These are phyloP conservation scores for Populus davidiana DNA, from an alignment of 345 rosid species.

Conservation along the genomic window DNA sequence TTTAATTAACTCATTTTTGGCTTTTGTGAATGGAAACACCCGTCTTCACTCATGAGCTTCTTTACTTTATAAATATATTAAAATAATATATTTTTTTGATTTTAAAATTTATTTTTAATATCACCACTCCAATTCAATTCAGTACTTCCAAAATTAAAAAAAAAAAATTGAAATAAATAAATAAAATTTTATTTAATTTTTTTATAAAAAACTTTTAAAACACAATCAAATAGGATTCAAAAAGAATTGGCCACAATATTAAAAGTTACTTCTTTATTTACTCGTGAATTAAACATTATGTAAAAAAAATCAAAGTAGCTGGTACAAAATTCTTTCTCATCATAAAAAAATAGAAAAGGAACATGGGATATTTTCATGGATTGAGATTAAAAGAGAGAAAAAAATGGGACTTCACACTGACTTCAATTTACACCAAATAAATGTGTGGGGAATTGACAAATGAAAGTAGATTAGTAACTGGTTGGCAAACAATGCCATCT, in stretches of 20 bases:
- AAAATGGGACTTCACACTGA: neutral
- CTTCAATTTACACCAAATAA: neutral
- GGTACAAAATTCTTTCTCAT: neutral
- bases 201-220: too few species aligned
- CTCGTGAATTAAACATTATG: neutral
- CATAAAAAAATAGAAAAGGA: neutral
- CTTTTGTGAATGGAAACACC: neutral
- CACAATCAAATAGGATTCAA: too few species aligned
- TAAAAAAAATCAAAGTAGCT: neutral
- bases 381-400: neutral
- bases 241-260: neutral
- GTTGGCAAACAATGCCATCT: neutral
- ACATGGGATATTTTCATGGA: neutral
- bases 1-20: neutral
- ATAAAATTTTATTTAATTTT: too few species aligned
- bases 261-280: neutral
- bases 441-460: neutral
- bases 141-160: too few species aligned
- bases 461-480: slow-evolving; percentile 3
- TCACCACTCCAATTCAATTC: too few species aligned
- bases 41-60: too few species aligned
- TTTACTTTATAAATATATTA: too few species aligned
- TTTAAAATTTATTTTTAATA: too few species aligned
- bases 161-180: too few species aligned
- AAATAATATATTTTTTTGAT: too few species aligned